Evolutionary conservation across 2,329 filamentous ascomycete species (phyloP), one percentile per base, ranked within the genome.

Genomic region (Diaporthe citriasiana): DNA sequence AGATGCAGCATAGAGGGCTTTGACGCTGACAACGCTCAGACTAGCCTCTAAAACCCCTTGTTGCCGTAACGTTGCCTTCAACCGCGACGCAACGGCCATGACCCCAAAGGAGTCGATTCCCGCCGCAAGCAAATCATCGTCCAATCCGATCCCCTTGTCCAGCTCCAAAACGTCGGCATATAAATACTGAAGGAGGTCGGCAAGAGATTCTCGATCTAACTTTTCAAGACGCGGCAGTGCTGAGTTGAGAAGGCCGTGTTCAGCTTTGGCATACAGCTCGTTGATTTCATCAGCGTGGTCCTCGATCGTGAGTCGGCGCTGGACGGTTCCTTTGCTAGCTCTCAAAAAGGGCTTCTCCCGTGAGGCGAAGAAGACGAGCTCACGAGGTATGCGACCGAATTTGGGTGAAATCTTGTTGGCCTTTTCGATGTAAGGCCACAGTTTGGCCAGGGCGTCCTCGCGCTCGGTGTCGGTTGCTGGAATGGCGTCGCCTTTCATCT

Each of bases 301-400:
- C 13, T 73, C 51, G 40, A 73, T 50, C 13, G 53, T 71, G 35
- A 65, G 72, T 4, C 72, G 63, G 27, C 72, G 63, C 33, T 65
- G 63, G 15, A 73, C 55, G 10, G 72, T 73, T 6, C 72, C 72
- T 53, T 73, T 73, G 55, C 72, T 73, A 25, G 72, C 56, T 15
- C 38, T 60, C 35, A 73, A 50, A 42, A 73, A 56, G 27, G 72
- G 72, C 42, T 73, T 73, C n/a, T 71, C 72, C 4, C 25, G 65
- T 17, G 72, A 17, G 19, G 65, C 35, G 30, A 73, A 40, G 40
- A 70, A 19, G 19, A 73, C 47, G 25, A 73, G 66, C 42, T 73
- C 56, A 27, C 72, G 51, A 7, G 69, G 72, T 22, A 73, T 35
- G 13, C 50, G 69, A 19, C 63, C 72, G n/a, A 71, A 65, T 42